A percentile compares a stretch with the other conserved stretches of the same genome.
Evolutionary conservation across 2,329 filamentous ascomycete genomes (phyloP).

Genomic region (Neocucurbitaria cava): DNA sequence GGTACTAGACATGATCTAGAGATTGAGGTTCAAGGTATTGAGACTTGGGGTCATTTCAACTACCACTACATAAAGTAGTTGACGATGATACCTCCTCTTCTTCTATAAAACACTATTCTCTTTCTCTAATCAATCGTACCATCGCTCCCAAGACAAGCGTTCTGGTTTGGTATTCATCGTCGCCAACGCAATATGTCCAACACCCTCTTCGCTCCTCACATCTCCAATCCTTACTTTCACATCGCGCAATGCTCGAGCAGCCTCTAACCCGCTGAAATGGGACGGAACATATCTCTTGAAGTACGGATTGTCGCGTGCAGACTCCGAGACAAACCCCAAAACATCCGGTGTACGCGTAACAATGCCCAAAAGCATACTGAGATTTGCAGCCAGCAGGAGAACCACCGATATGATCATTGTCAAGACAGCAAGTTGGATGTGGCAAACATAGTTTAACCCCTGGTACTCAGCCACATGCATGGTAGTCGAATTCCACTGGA

Average conservation of each 20-base stretch:
- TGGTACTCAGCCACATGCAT: not conserved
- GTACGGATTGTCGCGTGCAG: conserved; percentile 11
- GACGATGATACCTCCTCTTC: too few relatives aligned
- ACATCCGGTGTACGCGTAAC: conserved; percentile 13
- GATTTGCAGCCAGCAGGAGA: not conserved
- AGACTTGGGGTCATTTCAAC: too few relatives aligned
- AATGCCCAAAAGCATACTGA: conserved; percentile 3
- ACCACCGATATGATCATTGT: conserved; percentile 5
- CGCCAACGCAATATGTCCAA: conserved; percentile 17
- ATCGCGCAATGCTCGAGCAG: not conserved
- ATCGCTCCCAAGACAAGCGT: conserved; percentile 6
- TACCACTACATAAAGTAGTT: too few relatives aligned
- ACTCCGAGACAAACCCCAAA: conserved; percentile 10
- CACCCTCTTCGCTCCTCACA: conserved; percentile 2
- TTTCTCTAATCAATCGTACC: conserved; percentile 17
- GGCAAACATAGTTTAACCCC: conserved; percentile 2
- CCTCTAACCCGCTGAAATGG: conserved; percentile 1
- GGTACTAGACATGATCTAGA: too few relatives aligned
- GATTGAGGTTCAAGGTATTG: too few relatives aligned
- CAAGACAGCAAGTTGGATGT: conserved; percentile 2
- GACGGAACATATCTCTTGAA: not conserved
- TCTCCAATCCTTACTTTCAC: conserved; percentile 11
- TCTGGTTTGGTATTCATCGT: conserved; percentile 3
- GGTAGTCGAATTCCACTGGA: not conserved
- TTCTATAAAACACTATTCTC: not conserved